Base-by-base conservation (phyloP, 164 flowering plant genomes). In the Pachysandra terminalis region DNA sequence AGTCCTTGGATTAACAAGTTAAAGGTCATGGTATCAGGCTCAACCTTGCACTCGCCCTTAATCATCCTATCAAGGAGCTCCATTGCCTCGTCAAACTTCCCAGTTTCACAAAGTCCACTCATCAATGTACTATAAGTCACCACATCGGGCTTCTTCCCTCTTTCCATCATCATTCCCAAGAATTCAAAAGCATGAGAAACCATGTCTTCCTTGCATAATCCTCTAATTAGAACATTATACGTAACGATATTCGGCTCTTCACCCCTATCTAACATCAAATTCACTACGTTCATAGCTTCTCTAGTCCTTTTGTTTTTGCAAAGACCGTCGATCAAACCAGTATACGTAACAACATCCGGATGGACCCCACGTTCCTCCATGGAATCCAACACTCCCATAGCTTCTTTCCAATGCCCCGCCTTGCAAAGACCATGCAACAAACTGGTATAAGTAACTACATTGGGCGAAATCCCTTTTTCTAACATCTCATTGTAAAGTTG, bases 181-280 rank as follows among this genome's bases (percentile, higher is more conserved):
- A 87, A 41, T 35, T 78, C 71, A 45, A 77, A 69, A 71, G 91
- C 92, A 70, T 90, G 88, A 63, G n/a, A 59, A 9, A 82, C 54
- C 63, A 75, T 63, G 32, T 82, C 90, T 65, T 82, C 82, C 76
- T 77, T 82, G 75, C 87, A 90, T 21, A 92, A 63, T 55, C 89
- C 92, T 70, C 78, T 69, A 45, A 92, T 77, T 21, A 91, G 63
- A 61, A 76, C 70, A 75, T 88, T 91, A 72, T 79, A 89, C 5
- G 89, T 88, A 9, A 70, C 54, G 24, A 55, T 72, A 59, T 51
- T 74, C 7, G 89, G 92, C 62, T 84, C 84, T 69, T 69, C 82
- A 64, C 89, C 91, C 72, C 81, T 88, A 66, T 82, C 78, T n/a
- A 69, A 17, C 96, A 91, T 90, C 66, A 79, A 66, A 60, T 67